Evolutionary conservation across 1,284 basidiomycete species (phyloP).

Genomic region (Peniophora sp.): DNA sequence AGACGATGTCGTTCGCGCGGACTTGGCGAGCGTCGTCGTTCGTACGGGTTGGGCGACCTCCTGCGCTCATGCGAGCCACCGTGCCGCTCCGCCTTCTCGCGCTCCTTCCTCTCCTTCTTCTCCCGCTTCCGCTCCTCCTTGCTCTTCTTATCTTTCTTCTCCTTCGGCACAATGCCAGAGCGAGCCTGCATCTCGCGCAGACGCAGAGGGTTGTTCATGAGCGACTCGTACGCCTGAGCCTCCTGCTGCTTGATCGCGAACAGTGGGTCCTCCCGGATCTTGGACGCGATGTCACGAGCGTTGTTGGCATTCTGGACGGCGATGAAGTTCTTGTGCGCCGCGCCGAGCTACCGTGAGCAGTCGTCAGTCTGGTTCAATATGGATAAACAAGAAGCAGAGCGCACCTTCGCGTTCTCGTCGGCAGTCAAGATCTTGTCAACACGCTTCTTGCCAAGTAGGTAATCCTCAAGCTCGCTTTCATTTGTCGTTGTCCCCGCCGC

Average conservation of each 20-base stretch:
- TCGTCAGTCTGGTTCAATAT: background rate
- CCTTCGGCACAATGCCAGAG: slow-evolving; percentile 68
- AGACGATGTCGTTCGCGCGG: slow-evolving; percentile 4
- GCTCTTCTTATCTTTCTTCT: slow-evolving; percentile 68
- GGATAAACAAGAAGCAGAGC: slow-evolving; percentile 13
- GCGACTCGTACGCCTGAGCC: slow-evolving; percentile 84
- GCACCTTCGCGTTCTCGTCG: slow-evolving; percentile 82
- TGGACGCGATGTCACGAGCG: slow-evolving; percentile 82
- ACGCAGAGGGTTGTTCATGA: slow-evolving; percentile 88
- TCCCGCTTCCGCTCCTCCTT: slow-evolving; percentile 45
- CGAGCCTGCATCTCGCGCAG: slow-evolving; percentile 75
- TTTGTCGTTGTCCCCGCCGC: slow-evolving; percentile 78
- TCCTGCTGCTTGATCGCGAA: slow-evolving; percentile 98
- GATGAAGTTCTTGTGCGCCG: slow-evolving; percentile 83
- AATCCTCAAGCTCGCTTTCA: slow-evolving; percentile 90
- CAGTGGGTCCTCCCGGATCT: slow-evolving; percentile 93
- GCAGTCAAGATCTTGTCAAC: slow-evolving; percentile 93
- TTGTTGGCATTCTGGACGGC: slow-evolving; percentile 91
- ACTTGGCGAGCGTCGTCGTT: background rate
- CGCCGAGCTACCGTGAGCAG: slow-evolving; percentile 52
- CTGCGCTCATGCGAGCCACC: slow-evolving; percentile 3
- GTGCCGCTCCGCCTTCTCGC: slow-evolving; percentile 12
- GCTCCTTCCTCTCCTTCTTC: slow-evolving; percentile 48
- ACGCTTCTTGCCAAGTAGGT: slow-evolving; percentile 95
- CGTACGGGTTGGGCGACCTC: slow-evolving; percentile 11